Evolutionary conservation across 345 rosid species (phyloP), one percentile per base, ranked within the genome.

Genomic region (Camelina sativa): DNA sequence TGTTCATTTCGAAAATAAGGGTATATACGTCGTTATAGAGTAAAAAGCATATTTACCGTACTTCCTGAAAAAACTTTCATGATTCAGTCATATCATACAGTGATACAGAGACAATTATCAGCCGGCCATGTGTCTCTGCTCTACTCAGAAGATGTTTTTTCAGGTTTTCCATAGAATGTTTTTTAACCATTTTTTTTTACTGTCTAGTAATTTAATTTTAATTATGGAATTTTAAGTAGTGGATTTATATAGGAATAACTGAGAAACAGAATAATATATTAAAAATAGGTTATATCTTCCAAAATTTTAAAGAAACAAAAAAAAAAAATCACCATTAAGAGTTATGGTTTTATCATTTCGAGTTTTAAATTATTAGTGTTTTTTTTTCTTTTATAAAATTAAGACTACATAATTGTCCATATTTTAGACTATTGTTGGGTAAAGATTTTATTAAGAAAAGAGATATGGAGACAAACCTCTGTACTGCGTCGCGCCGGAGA

Each of bases 401-500:
- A 13, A 72, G 20, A 16, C 17, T 71, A 35, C 48, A 25, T 16
- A 55, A 11, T 12, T 52, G 52, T 61, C 37, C 17, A 7, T 37
- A 71, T 15, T 47, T 37, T 46, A 38, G 22, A 17, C 6, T 25
- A 25, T 25, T 9, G 44, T 19, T 54, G 15, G 2, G 32, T 10
- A 15, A 32, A 19, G 35, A 53, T 37, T 8, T 37, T 56, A 43
- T 9, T 11, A 34, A 34, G 8, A 4, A 3, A 4, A 20, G 11
- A 41, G 67, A 59, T 64, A 66, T 23, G 6, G 11, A 32, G 72
- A 65, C 80, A 65, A 59, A 79, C 82, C 82, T 68, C 73, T 2
- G 62, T 72, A 64, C 65, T 80, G 67, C 34, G 81, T 76, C 83
- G 84, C 20, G 19, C 37, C 56, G 94, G 97, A 7, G 97, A 88